Evolutionary conservation across 352 stramenopile genomes (phyloP), one percentile per base, ranked within the genome.

Genomic region (Phytopythium sindhum): DNA sequence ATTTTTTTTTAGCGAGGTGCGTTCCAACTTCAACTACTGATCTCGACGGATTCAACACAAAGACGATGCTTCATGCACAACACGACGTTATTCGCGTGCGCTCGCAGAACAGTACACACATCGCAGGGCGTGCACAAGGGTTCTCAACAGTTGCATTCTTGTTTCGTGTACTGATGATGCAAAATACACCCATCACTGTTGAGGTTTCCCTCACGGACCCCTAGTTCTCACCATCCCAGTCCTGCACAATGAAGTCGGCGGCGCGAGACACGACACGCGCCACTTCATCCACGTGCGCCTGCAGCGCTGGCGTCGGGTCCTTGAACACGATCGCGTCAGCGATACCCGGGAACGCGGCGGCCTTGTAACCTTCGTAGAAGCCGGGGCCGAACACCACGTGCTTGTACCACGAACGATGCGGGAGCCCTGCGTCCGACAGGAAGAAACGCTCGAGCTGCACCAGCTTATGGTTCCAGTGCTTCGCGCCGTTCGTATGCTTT

Each of bases 351-450:
- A 87, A 86, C 1, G 73, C 75, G 15, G 75, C 76, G 53, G 75
- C 79, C 19, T 63, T 63, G 50, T 84, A 84, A 51, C 75, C 77
- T 28, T 87, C 73, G 63, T 80, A 87, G 55, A 84, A 86, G 0
- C 77, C 77, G 1, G 77, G 75, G 0, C 77, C 77, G n/a, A 89
- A 86, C 56, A 88, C 74, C 42, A 86, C 77, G 58, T 86, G 77
- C 54, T 81, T 81, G 71, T 75, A 88, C 77, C 77, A 88, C 19
- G 48, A 50, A n/a, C 77, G 77, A 45, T 88, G 79, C 9, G 75
- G 77, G 15, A 88, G 65, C 3, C 77, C 79, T 0, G 60, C 35
- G 2, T 80, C 67, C 26, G 70, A 41, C 23, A 79, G 63, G 6
- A 88, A 61, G 29, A 85, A 59, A 21, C 79, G 73, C 67, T 88